Base-by-base conservation (phyloP, 257 asterid genomes). In the Nyctanthes arbortristis region DNA sequence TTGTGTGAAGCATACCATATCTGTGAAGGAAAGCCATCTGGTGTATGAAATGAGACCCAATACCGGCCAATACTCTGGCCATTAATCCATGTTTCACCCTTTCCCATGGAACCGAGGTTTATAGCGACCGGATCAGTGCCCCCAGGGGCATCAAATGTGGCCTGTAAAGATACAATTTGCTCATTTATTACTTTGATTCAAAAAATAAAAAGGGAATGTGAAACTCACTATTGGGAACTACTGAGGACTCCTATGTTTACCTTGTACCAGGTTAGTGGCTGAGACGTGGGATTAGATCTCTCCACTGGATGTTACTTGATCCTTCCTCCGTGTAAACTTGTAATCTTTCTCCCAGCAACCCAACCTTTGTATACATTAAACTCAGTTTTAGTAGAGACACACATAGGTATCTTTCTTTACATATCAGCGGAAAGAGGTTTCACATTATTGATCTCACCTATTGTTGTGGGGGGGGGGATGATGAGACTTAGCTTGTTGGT, bases 21-120 rank as follows among this genome's bases (percentile, higher is more conserved):
- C 56, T 93, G 98, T 62, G 97, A 87, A 57, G 98, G 89, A 61
- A 69, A 54, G 77, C 95, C 98, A 18, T 55, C 65, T 5, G 76
- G 75, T 13, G 75, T 84, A 59, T 0, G 95, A 59, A 82, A 85
- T 2, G 98, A 85, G 64, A 88, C 72, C 98, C 98, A 93, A 55
- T 88, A 93, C 60, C 97, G 82, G 35, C 98, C 98, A 6, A 90
- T 84, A 62, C 95, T 87, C 71, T 87, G 84, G 30, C 96, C 92
- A 33, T 93, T 93, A 25, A 93, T 72, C 95, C 96, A 93, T 28
- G 76, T 86, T 74, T 81, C 85, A 20, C 98, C 98, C 77, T 93
- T 93, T 43, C 98, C 98, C 98, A 93, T 93, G 16, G 96, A 78
- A 16, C 82, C 84, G 33, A 93, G 98, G 78, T 93, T 87, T 61